Evolutionary conservation across 257 asterid genomes (phyloP).

Genomic region (Solanum ahanhuiri): DNA sequence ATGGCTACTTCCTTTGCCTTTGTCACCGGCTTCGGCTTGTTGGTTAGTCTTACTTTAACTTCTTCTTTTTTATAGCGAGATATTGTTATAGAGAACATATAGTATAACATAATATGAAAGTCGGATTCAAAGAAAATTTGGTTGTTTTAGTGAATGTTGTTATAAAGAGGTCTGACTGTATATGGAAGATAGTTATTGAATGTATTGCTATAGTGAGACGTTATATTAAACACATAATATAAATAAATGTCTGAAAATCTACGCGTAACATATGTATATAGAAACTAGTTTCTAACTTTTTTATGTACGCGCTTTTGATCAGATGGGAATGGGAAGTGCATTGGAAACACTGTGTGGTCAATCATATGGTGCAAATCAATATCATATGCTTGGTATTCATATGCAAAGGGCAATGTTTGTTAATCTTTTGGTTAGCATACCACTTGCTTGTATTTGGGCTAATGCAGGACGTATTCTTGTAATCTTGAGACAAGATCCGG

Average conservation of each 20-base stretch:
- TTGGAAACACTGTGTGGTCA: slow-evolving; percentile 18
- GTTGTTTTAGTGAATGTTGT: background rate
- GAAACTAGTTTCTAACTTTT: background rate
- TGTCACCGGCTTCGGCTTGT: slow-evolving; percentile 3
- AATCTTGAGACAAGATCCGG: slow-evolving; percentile 46
- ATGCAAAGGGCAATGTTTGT: slow-evolving; percentile 18
- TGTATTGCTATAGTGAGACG: background rate
- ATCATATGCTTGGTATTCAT: slow-evolving; percentile 12
- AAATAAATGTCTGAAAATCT: background rate
- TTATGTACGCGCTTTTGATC: background rate
- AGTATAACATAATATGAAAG: background rate
- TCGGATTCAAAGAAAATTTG: background rate
- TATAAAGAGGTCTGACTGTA: background rate
- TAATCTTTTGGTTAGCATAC: slow-evolving; percentile 1
- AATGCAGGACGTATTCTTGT: background rate
- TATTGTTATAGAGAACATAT: background rate
- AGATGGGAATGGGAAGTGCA: slow-evolving; percentile 9
- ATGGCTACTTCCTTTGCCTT: slow-evolving; percentile 14
- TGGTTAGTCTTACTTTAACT: slow-evolving; percentile 3
- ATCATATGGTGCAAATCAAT: slow-evolving; percentile 14
- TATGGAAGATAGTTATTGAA: background rate
- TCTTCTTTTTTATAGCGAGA: background rate
- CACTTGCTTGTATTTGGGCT: slow-evolving; percentile 7
- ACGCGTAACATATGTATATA: background rate
- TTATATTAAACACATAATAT: background rate